These are phyloP conservation scores for Ophiostoma triangulosporum DNA, from an alignment of 2,329 filamentous ascomycete species.

Conservation along the genomic window DNA sequence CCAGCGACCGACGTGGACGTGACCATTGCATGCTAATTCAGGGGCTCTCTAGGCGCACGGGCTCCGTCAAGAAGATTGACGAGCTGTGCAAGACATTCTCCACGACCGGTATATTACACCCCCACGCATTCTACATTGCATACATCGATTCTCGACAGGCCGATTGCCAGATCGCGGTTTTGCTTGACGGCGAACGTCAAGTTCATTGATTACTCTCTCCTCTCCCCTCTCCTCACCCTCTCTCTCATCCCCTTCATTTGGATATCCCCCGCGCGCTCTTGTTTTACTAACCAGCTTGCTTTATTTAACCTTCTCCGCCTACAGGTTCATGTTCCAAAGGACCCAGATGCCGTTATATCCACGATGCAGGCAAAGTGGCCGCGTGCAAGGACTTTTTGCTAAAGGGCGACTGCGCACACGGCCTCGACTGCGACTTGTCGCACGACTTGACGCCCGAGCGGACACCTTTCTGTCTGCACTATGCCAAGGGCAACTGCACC, in stretches of 20 bases:
- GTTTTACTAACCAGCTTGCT: slow-evolving; percentile 4
- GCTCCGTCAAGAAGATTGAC: slow-evolving; percentile 51
- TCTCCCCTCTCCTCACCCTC: background rate
- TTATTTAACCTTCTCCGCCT: slow-evolving; percentile 7
- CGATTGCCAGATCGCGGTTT: background rate
- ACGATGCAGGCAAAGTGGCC: slow-evolving; percentile 77
- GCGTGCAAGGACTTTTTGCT: slow-evolving; percentile 80
- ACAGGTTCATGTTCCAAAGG: slow-evolving; percentile 78
- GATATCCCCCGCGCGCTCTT: background rate
- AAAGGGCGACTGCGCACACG: slow-evolving; percentile 63
- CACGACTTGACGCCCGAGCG: slow-evolving; percentile 75
- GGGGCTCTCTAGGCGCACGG: slow-evolving; percentile 29
- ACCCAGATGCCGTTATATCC: slow-evolving; percentile 62
- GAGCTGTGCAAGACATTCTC: slow-evolving; percentile 62
- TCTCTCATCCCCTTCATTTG: background rate
- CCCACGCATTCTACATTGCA: no score
- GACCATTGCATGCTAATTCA: slow-evolving; percentile 22
- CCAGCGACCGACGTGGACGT: slow-evolving; percentile 9
- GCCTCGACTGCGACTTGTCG: slow-evolving; percentile 76
- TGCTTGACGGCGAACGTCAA: background rate
- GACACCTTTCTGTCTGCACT: slow-evolving; percentile 80
- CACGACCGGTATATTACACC: slow-evolving; percentile 47
- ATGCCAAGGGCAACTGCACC: slow-evolving; percentile 76
- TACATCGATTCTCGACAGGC: background rate
- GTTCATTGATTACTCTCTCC: no score